phyloP scores from a whole-genome alignment of 176 grass and related monocot genomes.

The Triticum dicoccoides region DNA sequence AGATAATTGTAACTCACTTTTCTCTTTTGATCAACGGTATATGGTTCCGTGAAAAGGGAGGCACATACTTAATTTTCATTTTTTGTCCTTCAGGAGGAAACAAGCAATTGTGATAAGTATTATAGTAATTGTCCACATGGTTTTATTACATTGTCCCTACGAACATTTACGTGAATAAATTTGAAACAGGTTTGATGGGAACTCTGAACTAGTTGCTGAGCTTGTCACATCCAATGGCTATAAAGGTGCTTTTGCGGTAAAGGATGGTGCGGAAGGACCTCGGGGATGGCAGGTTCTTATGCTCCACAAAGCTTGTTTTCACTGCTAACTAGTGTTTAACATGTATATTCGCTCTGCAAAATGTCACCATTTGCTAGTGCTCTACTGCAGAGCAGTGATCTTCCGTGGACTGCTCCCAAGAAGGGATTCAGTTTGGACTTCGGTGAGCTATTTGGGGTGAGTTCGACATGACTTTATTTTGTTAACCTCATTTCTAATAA shows the following conservation, averaged over 20 bases:
- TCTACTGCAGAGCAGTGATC: conserved; percentile 73
- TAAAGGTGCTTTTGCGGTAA: conserved; percentile 82
- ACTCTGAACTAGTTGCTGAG: conserved; percentile 77
- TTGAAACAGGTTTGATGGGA: conserved; percentile 85
- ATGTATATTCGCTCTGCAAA: conserved; percentile 25
- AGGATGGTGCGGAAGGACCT: conserved; percentile 86
- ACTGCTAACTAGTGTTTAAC: neutral
- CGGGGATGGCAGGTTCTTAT: conserved; percentile 79
- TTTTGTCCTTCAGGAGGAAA: neutral
- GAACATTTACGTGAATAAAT: conserved; percentile 22
- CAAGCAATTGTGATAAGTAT: no score
- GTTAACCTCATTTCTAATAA: neutral
- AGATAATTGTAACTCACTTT: neutral
- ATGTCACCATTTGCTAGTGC: conserved; percentile 40
- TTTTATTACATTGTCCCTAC: neutral
- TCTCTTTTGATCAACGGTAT: neutral
- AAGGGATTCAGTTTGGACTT: conserved; percentile 73
- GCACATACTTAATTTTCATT: neutral
- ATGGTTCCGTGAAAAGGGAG: neutral
- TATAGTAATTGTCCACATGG: neutral
- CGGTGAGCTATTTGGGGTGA: conserved; percentile 67
- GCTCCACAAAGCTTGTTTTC: conserved; percentile 14
- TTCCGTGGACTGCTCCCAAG: conserved; percentile 77
- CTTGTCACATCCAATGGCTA: conserved; percentile 83
- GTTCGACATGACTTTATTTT: conserved; percentile 20